phyloP scores from a whole-genome alignment of 2,329 filamentous ascomycete genomes.

The Aureobasidium sp. region DNA sequence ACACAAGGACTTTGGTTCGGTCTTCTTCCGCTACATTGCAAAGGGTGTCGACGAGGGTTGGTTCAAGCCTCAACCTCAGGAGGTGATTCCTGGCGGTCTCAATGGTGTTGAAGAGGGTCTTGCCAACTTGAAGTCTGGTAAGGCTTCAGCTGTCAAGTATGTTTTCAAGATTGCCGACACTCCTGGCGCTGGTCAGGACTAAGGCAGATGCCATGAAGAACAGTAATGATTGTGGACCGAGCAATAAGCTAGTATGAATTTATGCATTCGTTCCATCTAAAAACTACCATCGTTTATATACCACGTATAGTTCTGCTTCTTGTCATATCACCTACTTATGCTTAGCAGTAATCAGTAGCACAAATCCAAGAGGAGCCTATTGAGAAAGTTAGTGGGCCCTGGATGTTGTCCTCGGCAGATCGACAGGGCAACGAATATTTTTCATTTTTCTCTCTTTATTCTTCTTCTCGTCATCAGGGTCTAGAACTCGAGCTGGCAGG shows the following conservation, averaged over 20 bases:
- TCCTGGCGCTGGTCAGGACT: constrained; percentile 17
- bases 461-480: not conserved
- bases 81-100: constrained; percentile 26
- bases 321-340: not conserved
- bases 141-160: constrained; percentile 28
- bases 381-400: not conserved
- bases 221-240: not conserved
- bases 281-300: not conserved
- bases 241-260: not conserved
- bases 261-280: not conserved
- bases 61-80: constrained; percentile 31
- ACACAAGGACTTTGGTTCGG: constrained; percentile 31
- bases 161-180: constrained; percentile 28
- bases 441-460: not conserved
- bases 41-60: constrained; percentile 30
- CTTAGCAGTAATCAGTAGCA: not conserved
- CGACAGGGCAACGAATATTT: not conserved
- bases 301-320: not conserved
- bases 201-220: not conserved
- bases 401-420: not conserved
- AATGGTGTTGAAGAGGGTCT: constrained; percentile 25
- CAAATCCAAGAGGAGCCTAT: not conserved
- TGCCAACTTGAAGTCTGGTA: constrained; percentile 26
- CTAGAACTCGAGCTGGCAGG: not conserved
- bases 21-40: constrained; percentile 28